Evolutionary conservation across 805 yeast genomes (phyloP).

Genomic region (Debaryomyces prosopidis): DNA sequence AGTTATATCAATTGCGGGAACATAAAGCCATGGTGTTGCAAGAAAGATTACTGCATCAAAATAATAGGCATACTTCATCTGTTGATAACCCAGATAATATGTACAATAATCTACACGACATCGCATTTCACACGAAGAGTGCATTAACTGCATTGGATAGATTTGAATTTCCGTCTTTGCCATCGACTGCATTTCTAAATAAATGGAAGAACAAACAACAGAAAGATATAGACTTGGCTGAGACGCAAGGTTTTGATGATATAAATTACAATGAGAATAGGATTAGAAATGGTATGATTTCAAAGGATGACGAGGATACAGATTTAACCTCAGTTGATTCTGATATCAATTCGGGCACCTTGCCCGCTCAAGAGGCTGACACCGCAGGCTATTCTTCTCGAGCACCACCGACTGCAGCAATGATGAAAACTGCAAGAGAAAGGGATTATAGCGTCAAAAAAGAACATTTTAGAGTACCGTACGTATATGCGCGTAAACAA

Average conservation of each 20-base stretch:
- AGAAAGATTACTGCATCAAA: background rate
- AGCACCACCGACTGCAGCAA: constrained; percentile 16
- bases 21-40: constrained; percentile 33
- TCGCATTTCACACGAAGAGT: constrained; percentile 29
- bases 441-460: constrained; percentile 50
- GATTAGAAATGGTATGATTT: constrained; percentile 34
- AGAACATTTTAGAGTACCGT: constrained; percentile 49
- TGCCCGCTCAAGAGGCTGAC: background rate
- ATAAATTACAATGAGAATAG: constrained; percentile 37
- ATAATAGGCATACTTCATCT: background rate
- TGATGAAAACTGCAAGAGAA: constrained; percentile 24
- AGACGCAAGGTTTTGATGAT: constrained; percentile 17
- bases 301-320: constrained; percentile 6
- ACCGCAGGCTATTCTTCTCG: background rate
- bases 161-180: constrained; percentile 43
- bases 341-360: constrained; percentile 4
- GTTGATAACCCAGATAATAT: constrained; percentile 10
- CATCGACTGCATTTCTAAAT: constrained; percentile 32
- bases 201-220: constrained; percentile 10
- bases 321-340: constrained; percentile 15
- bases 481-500: constrained; percentile 64
- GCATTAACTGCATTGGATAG: constrained; percentile 22
- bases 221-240: constrained; percentile 12
- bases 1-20: constrained; percentile 61
- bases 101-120: constrained; percentile 24